Percentiles rank a stretch among this genome's conserved stretches.
Conservation (phyloP, 2,329 filamentous ascomycete genomes). For the Pseudogymnoascus sp. region DNA sequence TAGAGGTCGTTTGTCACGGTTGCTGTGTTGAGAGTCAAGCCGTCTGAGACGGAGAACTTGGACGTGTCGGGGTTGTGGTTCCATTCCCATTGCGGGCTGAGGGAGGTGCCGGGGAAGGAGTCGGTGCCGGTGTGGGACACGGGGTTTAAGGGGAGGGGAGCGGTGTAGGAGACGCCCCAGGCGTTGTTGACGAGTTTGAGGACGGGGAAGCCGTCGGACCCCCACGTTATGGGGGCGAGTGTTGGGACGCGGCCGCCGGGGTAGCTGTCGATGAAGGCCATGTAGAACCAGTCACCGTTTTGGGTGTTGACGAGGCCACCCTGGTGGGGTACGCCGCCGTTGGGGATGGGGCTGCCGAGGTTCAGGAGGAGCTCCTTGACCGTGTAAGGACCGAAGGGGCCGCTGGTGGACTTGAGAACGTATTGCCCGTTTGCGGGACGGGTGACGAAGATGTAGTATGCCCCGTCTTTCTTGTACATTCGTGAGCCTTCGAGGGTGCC, state of each 20-base stretch:
- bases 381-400: conserved; percentile 45
- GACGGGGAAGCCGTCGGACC: conserved; percentile 42
- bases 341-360: conserved; percentile 35
- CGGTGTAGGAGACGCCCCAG: conserved; percentile 40
- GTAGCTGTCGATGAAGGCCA: conserved; percentile 48
- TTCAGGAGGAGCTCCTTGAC: conserved; percentile 35
- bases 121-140: conserved; percentile 34
- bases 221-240: conserved; percentile 46
- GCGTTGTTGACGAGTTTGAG: conserved; percentile 35
- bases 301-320: conserved; percentile 46
- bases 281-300: conserved; percentile 49
- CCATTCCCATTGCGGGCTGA: conserved; percentile 48
- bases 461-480: conserved; percentile 49
- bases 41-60: conserved; percentile 37
- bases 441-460: conserved; percentile 47
- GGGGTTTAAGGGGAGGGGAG: conserved; percentile 28
- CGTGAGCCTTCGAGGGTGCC: conserved; percentile 41
- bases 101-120: conserved; percentile 34
- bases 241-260: conserved; percentile 50
- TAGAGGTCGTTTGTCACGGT: conserved; percentile 45
- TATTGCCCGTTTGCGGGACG: conserved; percentile 36
- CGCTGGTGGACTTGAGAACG: conserved; percentile 41
- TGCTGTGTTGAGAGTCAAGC: conserved; percentile 40
- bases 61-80: conserved; percentile 51
- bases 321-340: conserved; percentile 43